phyloP scores from a whole-genome alignment of 345 rosid species.

The Nasturtium officinale region DNA sequence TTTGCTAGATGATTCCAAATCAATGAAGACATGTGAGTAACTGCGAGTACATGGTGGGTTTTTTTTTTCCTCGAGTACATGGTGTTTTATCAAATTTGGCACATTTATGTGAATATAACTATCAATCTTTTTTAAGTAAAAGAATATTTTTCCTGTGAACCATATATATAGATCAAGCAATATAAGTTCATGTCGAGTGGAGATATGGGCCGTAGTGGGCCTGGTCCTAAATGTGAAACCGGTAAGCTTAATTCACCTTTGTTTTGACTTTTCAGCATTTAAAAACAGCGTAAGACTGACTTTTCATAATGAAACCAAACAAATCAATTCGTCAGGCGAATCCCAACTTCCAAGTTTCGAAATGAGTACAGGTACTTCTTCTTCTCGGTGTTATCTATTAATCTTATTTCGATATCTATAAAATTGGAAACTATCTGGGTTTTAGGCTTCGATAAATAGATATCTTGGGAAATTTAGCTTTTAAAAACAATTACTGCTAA shows the following conservation, averaged over 20 bases:
- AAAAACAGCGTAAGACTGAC: not conserved
- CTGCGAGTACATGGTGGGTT: not conserved
- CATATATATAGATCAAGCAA: too few species aligned
- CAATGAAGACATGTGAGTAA: too few species aligned
- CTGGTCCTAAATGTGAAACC: not conserved
- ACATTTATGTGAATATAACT: not conserved
- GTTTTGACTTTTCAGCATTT: conserved; percentile 10
- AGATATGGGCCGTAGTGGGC: conserved; percentile 10
- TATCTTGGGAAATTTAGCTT: not conserved
- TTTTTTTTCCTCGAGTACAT: too few species aligned
- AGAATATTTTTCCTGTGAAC: not conserved
- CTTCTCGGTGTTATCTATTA: not conserved
- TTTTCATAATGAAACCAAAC: not conserved
- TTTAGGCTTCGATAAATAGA: conserved; percentile 1
- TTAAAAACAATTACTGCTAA: not conserved
- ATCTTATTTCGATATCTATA: not conserved
- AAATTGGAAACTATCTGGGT: not conserved
- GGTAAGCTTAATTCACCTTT: not conserved
- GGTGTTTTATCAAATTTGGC: too few species aligned
- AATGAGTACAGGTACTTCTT: conserved; percentile 41
- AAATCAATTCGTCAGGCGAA: not conserved
- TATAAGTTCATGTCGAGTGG: not conserved
- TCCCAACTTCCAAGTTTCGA: not conserved
- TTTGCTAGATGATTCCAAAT: too few species aligned
- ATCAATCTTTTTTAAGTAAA: not conserved